Evolutionary conservation across 2,329 filamentous ascomycete genomes (phyloP), one percentile per base, ranked within the genome.

Genomic region (Xylaria sp.): DNA sequence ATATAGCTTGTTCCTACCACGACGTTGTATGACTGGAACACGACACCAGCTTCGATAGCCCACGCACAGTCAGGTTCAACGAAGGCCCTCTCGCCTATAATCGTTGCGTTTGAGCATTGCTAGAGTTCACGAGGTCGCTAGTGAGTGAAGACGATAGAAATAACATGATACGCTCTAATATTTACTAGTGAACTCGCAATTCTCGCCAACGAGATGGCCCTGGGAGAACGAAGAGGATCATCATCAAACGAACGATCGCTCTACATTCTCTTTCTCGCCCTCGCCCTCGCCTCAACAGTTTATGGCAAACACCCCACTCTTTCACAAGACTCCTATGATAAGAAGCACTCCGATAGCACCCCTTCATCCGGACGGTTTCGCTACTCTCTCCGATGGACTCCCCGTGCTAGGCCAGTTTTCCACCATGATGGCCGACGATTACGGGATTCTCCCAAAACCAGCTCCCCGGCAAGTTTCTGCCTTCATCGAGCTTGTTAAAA

Each of bases 111-210:
- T 20, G 3, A 17, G 3, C 39, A 11, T 44, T 47, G 22, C 20
- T 33, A 10, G 22, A 5, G 45, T 17, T 6, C 1, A 51, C 6
- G 6, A 3, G 27, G 3, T 36, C 15, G 2, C 33, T 1, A 61
- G 65, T 64, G 1, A 61, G 61, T 61, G 15, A 4, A 61, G 15
- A 31, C 2, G n/a, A 10, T 1, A 25, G 7, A 22, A 2, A 33
- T 7, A 51, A 11, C 11, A 17, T 39, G 15, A 13, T 6, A 22
- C 15, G 13, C 3, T 36, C 65, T 67, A 49, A 67, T 27, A 17
- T 36, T 53, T 13, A 2, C n/a, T 15, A 67, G 65, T 65, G 61
- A 31, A 47, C 11, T 53, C 51, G 7, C 61, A 42, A 27, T 36
- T 33, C 4, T 15, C 22, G 5, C 42, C 39, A 1, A 17, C 9